Percentiles rank a stretch among this genome's conserved stretches.
phyloP scores from a whole-genome alignment of 2,329 filamentous ascomycete species.

The Cordyceps cicadae region DNA sequence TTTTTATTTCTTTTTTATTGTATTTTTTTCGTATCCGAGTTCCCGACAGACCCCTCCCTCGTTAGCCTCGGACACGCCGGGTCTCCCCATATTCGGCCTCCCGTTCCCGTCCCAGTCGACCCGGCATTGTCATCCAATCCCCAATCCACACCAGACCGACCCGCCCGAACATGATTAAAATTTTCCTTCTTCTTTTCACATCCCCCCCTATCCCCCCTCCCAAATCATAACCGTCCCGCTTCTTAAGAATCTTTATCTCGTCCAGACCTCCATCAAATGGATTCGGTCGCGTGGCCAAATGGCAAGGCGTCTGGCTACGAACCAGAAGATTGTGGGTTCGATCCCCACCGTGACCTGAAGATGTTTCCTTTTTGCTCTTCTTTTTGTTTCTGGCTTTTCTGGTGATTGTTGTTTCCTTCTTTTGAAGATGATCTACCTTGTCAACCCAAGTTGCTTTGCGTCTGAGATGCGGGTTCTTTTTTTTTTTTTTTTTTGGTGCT shows the following conservation, averaged over 20 bases:
- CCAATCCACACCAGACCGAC: background rate
- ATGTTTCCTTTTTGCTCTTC: conserved; percentile 3
- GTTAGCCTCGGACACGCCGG: background rate
- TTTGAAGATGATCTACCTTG: too few species aligned
- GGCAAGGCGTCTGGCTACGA: conserved; percentile 12
- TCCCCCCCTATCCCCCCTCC: too few species aligned
- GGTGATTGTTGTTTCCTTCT: too few species aligned
- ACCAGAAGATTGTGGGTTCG: conserved; percentile 13
- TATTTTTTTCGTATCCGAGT: too few species aligned
- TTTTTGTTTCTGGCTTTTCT: background rate
- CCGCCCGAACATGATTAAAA: background rate
- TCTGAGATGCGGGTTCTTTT: too few species aligned
- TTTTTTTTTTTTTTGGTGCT: too few species aligned
- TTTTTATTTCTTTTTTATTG: too few species aligned
- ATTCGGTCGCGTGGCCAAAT: conserved; percentile 12
- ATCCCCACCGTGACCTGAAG: conserved; percentile 12
- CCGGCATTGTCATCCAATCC: background rate
- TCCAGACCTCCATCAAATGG: background rate
- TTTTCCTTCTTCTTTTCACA: background rate
- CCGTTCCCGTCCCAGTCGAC: background rate
- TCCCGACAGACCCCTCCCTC: too few species aligned
- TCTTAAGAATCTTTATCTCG: background rate
- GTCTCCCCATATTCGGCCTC: background rate
- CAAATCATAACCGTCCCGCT: background rate
- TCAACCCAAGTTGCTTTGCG: too few species aligned